Evolutionary conservation across 2,329 filamentous ascomycete species (phyloP).

Genomic region (Talaromyces sp.): DNA sequence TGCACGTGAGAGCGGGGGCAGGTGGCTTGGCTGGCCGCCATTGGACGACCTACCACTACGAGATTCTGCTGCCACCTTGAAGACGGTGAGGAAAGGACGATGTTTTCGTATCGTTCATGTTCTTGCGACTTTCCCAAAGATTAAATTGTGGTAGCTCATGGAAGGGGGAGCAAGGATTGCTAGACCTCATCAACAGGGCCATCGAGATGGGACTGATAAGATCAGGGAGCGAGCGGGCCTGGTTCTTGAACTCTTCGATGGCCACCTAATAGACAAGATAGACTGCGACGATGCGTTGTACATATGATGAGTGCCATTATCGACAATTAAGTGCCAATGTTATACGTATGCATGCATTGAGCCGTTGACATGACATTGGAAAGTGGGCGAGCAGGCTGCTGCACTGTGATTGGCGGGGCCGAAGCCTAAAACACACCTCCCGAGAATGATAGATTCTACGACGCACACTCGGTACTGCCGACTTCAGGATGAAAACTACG

Average conservation of each 20-base stretch:
- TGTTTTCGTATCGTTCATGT: neutral
- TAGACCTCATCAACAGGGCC: neutral
- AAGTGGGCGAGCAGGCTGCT: neutral
- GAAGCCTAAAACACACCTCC: neutral
- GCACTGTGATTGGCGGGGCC: neutral
- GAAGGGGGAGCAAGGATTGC: neutral
- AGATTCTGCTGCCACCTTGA: neutral
- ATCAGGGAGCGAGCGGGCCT: neutral
- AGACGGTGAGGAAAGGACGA: neutral
- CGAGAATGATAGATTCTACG: constrained; percentile 10
- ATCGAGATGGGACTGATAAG: neutral
- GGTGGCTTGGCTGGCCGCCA: neutral
- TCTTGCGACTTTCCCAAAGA: neutral
- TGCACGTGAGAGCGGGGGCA: neutral
- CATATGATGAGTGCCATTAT: neutral
- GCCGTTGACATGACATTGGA: neutral
- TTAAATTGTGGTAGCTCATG: neutral
- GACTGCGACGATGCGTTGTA: neutral
- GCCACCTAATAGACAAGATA: neutral
- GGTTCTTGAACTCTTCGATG: neutral
- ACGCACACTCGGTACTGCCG: constrained; percentile 8
- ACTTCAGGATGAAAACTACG: constrained; percentile 8
- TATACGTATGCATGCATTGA: neutral
- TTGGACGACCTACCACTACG: neutral
- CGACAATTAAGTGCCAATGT: neutral